Conservation (phyloP, 2,329 filamentous ascomycete species). For the Sclerotinia trifoliorum region DNA sequence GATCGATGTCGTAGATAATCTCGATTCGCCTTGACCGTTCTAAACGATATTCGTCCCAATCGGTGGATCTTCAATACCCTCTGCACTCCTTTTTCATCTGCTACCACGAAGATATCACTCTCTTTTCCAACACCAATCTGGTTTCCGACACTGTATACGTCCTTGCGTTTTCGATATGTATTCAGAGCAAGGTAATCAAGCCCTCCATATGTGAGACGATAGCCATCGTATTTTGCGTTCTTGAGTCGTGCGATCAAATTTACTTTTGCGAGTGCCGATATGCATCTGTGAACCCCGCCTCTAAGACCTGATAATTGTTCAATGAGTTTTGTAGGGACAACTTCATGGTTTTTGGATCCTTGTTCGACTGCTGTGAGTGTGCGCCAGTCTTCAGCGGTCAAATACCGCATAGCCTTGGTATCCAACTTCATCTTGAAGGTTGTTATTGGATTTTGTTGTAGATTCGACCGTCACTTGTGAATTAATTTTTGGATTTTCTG, state of each 20-base stretch:
- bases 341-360: constrained; percentile 94
- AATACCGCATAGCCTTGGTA: constrained; percentile 87
- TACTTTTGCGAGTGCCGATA: constrained; percentile 87
- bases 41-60: constrained; percentile 92
- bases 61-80: constrained; percentile 93
- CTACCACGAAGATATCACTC: constrained; percentile 93
- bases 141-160: constrained; percentile 88
- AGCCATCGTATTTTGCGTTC: constrained; percentile 96
- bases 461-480: not conserved
- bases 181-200: constrained; percentile 97
- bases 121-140: constrained; percentile 97
- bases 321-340: constrained; percentile 89
- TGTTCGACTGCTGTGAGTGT: constrained; percentile 91
- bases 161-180: constrained; percentile 75
- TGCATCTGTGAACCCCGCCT: constrained; percentile 80
- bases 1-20: constrained; percentile 85
- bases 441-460: constrained; percentile 6
- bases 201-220: constrained; percentile 92
- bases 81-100: constrained; percentile 73
- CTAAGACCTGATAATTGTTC: constrained; percentile 78
- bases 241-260: constrained; percentile 90
- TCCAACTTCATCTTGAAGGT: constrained; percentile 78
- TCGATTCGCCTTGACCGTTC: constrained; percentile 91
- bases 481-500: constrained; percentile 19
- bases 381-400: constrained; percentile 90